Base-by-base conservation (phyloP, 139 green algal genomes). In the Pycnococcus provasolii region DNA sequence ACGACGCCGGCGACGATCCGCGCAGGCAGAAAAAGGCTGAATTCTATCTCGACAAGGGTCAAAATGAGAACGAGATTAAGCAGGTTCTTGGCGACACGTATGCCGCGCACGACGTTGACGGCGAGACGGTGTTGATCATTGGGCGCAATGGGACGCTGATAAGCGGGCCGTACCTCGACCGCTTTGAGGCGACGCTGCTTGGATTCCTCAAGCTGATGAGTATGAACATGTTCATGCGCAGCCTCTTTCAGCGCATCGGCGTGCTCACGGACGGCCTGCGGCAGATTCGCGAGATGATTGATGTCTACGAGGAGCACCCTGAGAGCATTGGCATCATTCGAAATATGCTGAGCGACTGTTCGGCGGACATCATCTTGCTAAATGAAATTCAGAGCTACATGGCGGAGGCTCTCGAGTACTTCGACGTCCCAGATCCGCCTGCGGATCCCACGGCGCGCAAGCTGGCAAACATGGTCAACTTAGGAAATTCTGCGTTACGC, bases 381-480 rank as follows among this genome's bases (percentile, higher is more conserved):
- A 50, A 8, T 4, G 67, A 74, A 53, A 68, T 74, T 47, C 67
- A 74, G 58, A 65, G 54, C 42, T 72, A 72, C 45, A 37, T 72
- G 3, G 13, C 26, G n/a, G 63, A 69, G 47, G 60, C 63, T 5
- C 13, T 69, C 3, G 42, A 37, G 42, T 13, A 64, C 2, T 6
- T 62, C 3, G 48, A 62, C 4, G 26, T 40, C 13, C 50, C 50
- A 26, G 6, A 11, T 15, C 37, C 26, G 46, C 39, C 26, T 4
- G 42, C 47, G 4, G 45, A 57, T 13, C 7, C 45, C 6, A 41
- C 51, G 39, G 5, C 52, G n/a, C 51, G 13, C 11, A 5, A 42
- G 4, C 42, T 72, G 3, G 37, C 13, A 7, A 50, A 72, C 6
- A 64, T 72, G 26, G 26, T 72, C 4, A 44, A 64, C 3, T 39